A percentile compares a stretch with the other conserved stretches of the same genome.
Conservation (phyloP, 306 rosid genomes). For the Fragaria iinumae region DNA sequence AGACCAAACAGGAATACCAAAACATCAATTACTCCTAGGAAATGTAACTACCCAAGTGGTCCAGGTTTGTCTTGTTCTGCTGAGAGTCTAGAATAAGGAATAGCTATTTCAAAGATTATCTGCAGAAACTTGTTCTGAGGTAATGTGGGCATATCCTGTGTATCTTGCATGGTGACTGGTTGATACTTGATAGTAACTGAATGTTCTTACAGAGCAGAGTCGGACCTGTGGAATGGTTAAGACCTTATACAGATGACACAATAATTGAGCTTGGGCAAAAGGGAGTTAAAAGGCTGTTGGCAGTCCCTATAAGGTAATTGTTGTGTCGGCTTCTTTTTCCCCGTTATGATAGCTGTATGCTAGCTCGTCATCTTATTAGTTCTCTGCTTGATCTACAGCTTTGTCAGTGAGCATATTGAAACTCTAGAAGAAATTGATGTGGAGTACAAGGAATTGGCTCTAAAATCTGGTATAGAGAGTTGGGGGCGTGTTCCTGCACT, state of each 20-base stretch:
- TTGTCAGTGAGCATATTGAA: constrained; percentile 99
- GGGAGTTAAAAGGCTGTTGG: constrained; percentile 83
- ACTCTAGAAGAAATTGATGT: constrained; percentile 97
- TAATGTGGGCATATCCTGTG: not conserved
- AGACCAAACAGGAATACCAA: not conserved
- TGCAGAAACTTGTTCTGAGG: not conserved
- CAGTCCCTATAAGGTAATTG: constrained; percentile 87
- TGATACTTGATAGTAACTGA: constrained; percentile 19
- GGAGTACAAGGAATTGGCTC: constrained; percentile 93
- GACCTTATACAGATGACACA: constrained; percentile 96
- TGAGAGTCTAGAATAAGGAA: not conserved
- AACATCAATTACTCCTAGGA: not conserved
- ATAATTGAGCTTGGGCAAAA: constrained; percentile 87
- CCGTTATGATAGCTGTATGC: not conserved
- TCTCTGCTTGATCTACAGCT: constrained; percentile 58
- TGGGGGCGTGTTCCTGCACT: constrained; percentile 99
- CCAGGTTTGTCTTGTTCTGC: not conserved
- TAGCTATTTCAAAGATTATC: not conserved
- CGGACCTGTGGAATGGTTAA: constrained; percentile 99
- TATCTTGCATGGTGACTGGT: not conserved
- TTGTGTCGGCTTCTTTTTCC: not conserved
- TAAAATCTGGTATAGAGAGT: constrained; percentile 77
- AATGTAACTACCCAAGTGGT: not conserved
- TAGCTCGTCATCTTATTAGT: not conserved
- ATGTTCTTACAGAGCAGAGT: constrained; percentile 82